A percentile compares a stretch with the other conserved stretches of the same genome.
phyloP scores from a whole-genome alignment of 2,329 filamentous ascomycete species.

The Pleomassaria siparia region DNA sequence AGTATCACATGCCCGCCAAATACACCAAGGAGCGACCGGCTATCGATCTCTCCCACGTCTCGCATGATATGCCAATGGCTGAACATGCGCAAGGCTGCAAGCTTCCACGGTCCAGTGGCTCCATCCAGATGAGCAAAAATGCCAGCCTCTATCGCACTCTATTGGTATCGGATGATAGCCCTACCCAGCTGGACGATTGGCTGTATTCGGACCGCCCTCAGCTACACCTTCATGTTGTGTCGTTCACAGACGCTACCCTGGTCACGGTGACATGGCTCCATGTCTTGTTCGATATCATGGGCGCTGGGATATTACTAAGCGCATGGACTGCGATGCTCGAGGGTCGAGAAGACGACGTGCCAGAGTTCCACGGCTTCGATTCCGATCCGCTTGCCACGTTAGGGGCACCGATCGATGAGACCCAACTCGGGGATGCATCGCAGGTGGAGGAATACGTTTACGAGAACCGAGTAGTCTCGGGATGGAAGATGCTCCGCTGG shows the following conservation, averaged over 20 bases:
- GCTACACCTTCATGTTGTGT: conserved; percentile 20
- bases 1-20: conserved; percentile 46
- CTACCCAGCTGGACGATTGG: conserved; percentile 18
- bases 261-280: conserved; percentile 27
- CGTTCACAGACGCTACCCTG: conserved; percentile 26
- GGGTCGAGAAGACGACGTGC: conserved; percentile 21
- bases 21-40: conserved; percentile 45
- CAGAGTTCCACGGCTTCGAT: conserved; percentile 21
- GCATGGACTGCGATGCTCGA: conserved; percentile 28
- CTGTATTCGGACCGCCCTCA: conserved; percentile 22
- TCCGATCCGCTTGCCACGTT: conserved; percentile 21
- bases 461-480: conserved; percentile 4
- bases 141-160: conserved; percentile 4
- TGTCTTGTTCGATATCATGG: conserved; percentile 24
- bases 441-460: too few relatives aligned
- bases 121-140: neutral
- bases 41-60: conserved; percentile 44
- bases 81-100: conserved; percentile 47
- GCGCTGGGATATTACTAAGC: conserved; percentile 15
- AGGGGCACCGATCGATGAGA: conserved; percentile 3
- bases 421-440: conserved; percentile 11
- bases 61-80: conserved; percentile 39
- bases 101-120: conserved; percentile 32
- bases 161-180: conserved; percentile 6
- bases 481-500: conserved; percentile 12